phyloP scores from a whole-genome alignment of 1,139 yeast genomes.

The Kazachstania sp. region DNA sequence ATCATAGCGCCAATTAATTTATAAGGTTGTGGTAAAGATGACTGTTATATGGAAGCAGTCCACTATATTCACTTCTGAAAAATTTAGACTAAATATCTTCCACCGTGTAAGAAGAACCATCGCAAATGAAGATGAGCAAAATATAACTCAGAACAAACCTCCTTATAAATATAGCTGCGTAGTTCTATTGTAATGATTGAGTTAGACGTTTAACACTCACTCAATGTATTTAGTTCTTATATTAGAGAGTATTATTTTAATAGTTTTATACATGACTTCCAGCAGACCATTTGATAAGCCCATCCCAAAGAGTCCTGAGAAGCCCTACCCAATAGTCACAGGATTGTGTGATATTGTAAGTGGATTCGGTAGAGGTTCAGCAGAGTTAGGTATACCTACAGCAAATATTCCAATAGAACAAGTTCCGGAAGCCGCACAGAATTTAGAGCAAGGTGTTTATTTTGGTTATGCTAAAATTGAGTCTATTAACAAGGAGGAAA shows the following conservation, averaged over 20 bases:
- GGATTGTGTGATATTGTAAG: slow-evolving; percentile 51
- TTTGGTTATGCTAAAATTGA: slow-evolving; percentile 63
- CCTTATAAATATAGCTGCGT: background rate
- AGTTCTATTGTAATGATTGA: background rate
- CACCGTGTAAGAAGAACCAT: background rate
- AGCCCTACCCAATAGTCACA: slow-evolving; percentile 62
- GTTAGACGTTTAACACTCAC: background rate
- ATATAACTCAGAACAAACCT: background rate
- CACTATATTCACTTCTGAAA: too few relatives aligned
- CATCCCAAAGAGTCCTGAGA: slow-evolving; percentile 42
- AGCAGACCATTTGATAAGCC: slow-evolving; percentile 18
- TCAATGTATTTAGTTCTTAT: slow-evolving; percentile 3
- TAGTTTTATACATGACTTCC: slow-evolving; percentile 1
- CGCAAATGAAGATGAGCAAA: background rate
- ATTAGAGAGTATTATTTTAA: background rate
- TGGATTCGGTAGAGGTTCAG: slow-evolving; percentile 93
- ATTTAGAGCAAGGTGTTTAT: slow-evolving; percentile 75
- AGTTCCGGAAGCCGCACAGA: slow-evolving; percentile 34
- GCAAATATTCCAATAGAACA: slow-evolving; percentile 74
- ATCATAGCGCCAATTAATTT: too few relatives aligned
- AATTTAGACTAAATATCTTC: too few relatives aligned
- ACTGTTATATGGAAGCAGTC: too few relatives aligned
- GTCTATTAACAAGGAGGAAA: slow-evolving; percentile 14
- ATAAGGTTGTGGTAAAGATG: too few relatives aligned
- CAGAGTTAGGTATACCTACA: slow-evolving; percentile 91